Conservation (phyloP, 139 green algal genomes). For the Coccomyxa sp. region DNA sequence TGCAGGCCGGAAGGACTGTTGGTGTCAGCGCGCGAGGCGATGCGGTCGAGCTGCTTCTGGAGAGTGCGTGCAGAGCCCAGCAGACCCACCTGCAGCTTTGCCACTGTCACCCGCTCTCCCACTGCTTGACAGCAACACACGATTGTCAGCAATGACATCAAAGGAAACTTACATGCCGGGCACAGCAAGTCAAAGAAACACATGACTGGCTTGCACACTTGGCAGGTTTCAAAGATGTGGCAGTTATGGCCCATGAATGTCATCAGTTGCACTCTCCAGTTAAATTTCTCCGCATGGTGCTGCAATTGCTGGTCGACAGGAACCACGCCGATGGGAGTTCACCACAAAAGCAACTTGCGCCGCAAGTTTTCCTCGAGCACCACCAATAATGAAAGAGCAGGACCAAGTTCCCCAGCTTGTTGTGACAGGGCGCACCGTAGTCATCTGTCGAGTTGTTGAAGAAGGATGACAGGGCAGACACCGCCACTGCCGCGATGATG, state of each 20-base stretch:
- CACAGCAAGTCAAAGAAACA: neutral
- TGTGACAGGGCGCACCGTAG: neutral
- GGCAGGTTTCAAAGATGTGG: no score
- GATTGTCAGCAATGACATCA: neutral
- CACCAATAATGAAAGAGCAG: no score
- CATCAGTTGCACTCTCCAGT: no score
- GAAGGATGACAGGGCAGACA: neutral
- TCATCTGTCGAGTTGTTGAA: slow-evolving; percentile 23
- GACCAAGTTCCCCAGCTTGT: no score
- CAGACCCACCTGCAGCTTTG: slow-evolving; percentile 79
- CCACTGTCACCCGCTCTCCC: slow-evolving; percentile 36
- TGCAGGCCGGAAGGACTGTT: slow-evolving; percentile 73
- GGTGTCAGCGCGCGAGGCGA: slow-evolving; percentile 80
- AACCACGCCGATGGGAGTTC: no score
- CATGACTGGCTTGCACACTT: neutral
- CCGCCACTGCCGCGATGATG: slow-evolving; percentile 3
- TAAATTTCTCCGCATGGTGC: no score
- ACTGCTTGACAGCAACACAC: slow-evolving; percentile 2
- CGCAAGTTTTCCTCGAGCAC: no score
- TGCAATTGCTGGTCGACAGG: no score
- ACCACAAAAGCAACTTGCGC: no score
- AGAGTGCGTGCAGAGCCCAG: slow-evolving; percentile 78
- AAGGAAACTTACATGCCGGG: neutral
- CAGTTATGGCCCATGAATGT: no score
- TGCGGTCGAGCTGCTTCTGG: slow-evolving; percentile 83